phyloP scores from a whole-genome alignment of 345 rosid species.

The Brassica nigra region DNA sequence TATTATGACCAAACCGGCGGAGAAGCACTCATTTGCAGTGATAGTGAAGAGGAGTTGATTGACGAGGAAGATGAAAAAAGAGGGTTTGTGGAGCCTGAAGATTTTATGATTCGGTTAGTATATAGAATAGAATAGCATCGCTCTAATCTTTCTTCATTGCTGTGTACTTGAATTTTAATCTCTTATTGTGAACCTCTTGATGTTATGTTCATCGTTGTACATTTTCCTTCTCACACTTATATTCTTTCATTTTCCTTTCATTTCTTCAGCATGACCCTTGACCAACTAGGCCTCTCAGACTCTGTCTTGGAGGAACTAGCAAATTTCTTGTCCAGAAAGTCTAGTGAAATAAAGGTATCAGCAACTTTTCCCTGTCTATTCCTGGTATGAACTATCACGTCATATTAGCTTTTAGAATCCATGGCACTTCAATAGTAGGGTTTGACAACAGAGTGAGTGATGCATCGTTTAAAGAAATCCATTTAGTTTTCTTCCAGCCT shows the following conservation, averaged over 20 bases:
- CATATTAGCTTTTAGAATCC: slow-evolving; percentile 21
- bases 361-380: slow-evolving; percentile 16
- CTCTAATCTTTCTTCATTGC: neutral
- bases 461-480: slow-evolving; percentile 16
- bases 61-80: slow-evolving; percentile 87
- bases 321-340: slow-evolving; percentile 66
- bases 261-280: slow-evolving; percentile 74
- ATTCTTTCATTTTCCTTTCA: slow-evolving; percentile 14
- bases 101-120: slow-evolving; percentile 86
- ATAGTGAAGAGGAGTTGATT: slow-evolving; percentile 88
- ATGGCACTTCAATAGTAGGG: slow-evolving; percentile 18
- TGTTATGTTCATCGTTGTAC: slow-evolving; percentile 12
- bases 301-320: slow-evolving; percentile 68
- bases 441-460: slow-evolving; percentile 28
- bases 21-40: slow-evolving; percentile 99
- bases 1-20: slow-evolving; percentile 97
- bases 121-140: slow-evolving; percentile 2
- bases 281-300: slow-evolving; percentile 73
- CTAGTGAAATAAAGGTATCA: slow-evolving; percentile 79
- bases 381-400: neutral
- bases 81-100: slow-evolving; percentile 77
- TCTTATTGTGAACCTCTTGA: slow-evolving; percentile 3
- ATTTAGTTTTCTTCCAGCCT: slow-evolving; percentile 77
- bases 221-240: neutral
- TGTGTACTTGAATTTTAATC: slow-evolving; percentile 22